Evolutionary conservation across 352 stramenopile genomes (phyloP).

Genomic region (Thalassiosira hispida): DNA sequence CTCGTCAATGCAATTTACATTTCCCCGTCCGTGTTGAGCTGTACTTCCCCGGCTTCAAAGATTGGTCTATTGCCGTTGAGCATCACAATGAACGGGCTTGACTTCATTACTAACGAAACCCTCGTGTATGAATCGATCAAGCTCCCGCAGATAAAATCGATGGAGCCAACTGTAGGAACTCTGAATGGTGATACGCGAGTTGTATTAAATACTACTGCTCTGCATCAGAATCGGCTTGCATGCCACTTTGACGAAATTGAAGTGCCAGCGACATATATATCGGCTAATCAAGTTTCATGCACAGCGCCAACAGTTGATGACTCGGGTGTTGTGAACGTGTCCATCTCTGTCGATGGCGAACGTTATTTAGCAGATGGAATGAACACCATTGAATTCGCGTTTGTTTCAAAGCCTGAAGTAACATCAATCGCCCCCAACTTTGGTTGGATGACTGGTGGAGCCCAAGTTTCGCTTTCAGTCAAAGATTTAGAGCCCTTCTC

Average conservation of each 20-base stretch:
- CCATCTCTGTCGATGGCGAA: constrained; percentile 59
- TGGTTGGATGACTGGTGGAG: constrained; percentile 50
- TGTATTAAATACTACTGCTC: constrained; percentile 44
- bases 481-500: constrained; percentile 51
- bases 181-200: constrained; percentile 36
- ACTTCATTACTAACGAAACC: constrained; percentile 66
- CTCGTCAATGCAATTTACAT: constrained; percentile 89
- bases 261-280: constrained; percentile 53
- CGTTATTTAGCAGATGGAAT: constrained; percentile 28
- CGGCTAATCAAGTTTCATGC: constrained; percentile 59
- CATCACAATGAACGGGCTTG: constrained; percentile 89
- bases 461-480: constrained; percentile 24
- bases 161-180: constrained; percentile 44
- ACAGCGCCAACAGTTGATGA: constrained; percentile 32
- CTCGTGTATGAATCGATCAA: constrained; percentile 53
- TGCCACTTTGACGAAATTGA: constrained; percentile 53
- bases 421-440: constrained; percentile 45
- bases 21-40: constrained; percentile 86
- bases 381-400: constrained; percentile 40
- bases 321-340: constrained; percentile 32
- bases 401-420: constrained; percentile 48
- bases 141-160: constrained; percentile 50
- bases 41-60: constrained; percentile 84
- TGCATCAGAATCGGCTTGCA: constrained; percentile 19
- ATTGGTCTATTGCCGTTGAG: constrained; percentile 84